Percentiles rank a stretch among this genome's conserved stretches.
Conservation (phyloP, 1,284 basidiomycete genomes). For the Trichosporon sp. region DNA sequence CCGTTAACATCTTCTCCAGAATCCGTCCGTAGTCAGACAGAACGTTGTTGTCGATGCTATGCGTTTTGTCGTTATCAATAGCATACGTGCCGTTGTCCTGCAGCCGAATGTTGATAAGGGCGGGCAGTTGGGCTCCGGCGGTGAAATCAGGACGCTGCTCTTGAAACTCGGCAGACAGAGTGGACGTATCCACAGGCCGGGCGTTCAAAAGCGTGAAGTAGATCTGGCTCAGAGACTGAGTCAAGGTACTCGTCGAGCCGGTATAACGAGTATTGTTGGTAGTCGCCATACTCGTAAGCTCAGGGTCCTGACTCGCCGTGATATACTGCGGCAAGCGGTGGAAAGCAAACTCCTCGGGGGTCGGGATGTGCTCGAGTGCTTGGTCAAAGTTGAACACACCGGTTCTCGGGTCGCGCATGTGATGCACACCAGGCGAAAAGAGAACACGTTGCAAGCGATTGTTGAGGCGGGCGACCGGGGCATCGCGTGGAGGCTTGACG, state of each 20-base stretch:
- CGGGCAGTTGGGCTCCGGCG: slow-evolving; percentile 73
- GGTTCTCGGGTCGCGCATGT: slow-evolving; percentile 80
- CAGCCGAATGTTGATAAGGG: slow-evolving; percentile 62
- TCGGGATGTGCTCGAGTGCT: slow-evolving; percentile 65
- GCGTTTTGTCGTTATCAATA: slow-evolving; percentile 66
- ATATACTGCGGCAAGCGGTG: slow-evolving; percentile 72
- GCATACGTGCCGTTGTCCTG: slow-evolving; percentile 61
- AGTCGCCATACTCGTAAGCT: slow-evolving; percentile 63
- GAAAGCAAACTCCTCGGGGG: slow-evolving; percentile 86
- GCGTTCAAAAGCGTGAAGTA: slow-evolving; percentile 70
- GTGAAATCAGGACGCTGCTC: slow-evolving; percentile 65
- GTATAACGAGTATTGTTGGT: slow-evolving; percentile 57
- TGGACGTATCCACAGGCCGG: slow-evolving; percentile 59
- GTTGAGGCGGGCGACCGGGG: slow-evolving; percentile 61
- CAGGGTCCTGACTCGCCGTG: slow-evolving; percentile 74
- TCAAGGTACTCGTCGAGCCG: slow-evolving; percentile 90
- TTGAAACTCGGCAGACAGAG: slow-evolving; percentile 59
- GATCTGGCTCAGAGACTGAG: slow-evolving; percentile 76
- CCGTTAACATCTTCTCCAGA: slow-evolving; percentile 83
- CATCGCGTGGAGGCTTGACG: slow-evolving; percentile 49
- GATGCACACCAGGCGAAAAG: slow-evolving; percentile 90
- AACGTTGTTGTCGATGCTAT: slow-evolving; percentile 61
- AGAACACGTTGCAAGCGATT: slow-evolving; percentile 78
- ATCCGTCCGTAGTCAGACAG: slow-evolving; percentile 79
- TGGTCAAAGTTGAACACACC: slow-evolving; percentile 80